Evolutionary conservation across 768 basidiomycete genomes (phyloP), one percentile per base, ranked within the genome.

Genomic region (Mycena metata): DNA sequence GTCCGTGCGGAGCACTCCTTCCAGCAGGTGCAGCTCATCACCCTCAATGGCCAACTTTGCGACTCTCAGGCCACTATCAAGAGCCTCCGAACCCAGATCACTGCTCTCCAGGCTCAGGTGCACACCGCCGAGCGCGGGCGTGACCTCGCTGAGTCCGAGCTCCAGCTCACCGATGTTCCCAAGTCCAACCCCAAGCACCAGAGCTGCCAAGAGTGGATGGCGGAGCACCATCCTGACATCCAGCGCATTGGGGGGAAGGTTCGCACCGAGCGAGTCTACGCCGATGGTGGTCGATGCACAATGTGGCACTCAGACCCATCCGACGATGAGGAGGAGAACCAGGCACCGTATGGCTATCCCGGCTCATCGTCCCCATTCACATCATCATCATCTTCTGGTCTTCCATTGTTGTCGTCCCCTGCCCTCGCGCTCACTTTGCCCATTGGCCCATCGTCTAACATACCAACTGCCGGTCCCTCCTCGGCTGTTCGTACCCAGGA

Each of bases 11-110:
- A 60, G n/a, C 64, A 45, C 11, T 70, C 75, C 10, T 56, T 79
- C 43, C 73, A 76, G 23, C 75, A 60, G 49, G 74, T 72, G 0
- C 79, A 81, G 43, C 36, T 75, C 13, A 55, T 77, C 23, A 69
- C 71, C 9, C 43, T 78, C 19, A 68, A 69, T 2, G 70, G 75
- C 33, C 78, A 79, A 60, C 73, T 79, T 23, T 65, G 72, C n/a
- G 75, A 79, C 46, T 17, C 70, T 9, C 73, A 76, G n/a, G 42
- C 67, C 15, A 69, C 65, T 2, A 66, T 69, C 43, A 68, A 78
- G 19, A 51, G 52, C 21, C 70, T 79, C 15, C 71, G 69, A 16
- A 61, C 64, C 26, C 54, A 71, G 13, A 59, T 77, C 42, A 57
- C 49, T 43, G 46, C 60, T 11, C 24, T 61, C 9, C 30, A 65